Base-by-base conservation (phyloP, 306 rosid genomes). In the Vigna radiata region DNA sequence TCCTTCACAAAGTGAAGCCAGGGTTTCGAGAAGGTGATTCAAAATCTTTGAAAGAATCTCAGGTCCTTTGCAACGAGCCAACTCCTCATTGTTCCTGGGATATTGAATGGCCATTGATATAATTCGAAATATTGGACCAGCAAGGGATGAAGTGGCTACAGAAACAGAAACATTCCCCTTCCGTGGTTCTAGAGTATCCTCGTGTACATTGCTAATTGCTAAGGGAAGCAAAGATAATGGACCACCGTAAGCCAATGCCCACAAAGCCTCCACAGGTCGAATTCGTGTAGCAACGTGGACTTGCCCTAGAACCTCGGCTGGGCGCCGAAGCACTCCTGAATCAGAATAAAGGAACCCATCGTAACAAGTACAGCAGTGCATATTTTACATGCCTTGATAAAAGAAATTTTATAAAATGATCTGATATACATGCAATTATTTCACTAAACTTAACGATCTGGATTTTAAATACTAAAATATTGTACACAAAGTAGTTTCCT, bases 251-350 rank as follows among this genome's bases (percentile, higher is more conserved):
- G 97, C 92, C 79, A 92, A 86, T 78, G 99, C 99, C 99, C 99
- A 95, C 80, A 95, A 77, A 52, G 97, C 96, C 62, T 90, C 96
- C 63, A 78, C 90, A 10, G 97, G 97, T 54, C 92, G 85, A 88
- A 89, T 87, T 55, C 99, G 86, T 52, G 88, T 85, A 44, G 97
- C 97, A 88, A 92, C 93, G 81, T 95, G 91, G 76, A 95, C 97
- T 88, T 92, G 99, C 81, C 99, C 99, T 68, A 95, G 99, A 70
- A 92, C 94, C 90, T 90, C 99, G 65, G 99, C 99, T 15, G 99
- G 97, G 81, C 99, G 92, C 73, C 97, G 92, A 66, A 86, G 89
- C 75, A 75, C 54, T 74, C 99, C 99, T 95, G 88, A 78, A 87
- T 79, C 63, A 83, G 56, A 33, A 83, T 8, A 83, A 68, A 79